Evolutionary conservation across 805 yeast species (phyloP).

Genomic region (Wickerhamomyces rabaulensis): DNA sequence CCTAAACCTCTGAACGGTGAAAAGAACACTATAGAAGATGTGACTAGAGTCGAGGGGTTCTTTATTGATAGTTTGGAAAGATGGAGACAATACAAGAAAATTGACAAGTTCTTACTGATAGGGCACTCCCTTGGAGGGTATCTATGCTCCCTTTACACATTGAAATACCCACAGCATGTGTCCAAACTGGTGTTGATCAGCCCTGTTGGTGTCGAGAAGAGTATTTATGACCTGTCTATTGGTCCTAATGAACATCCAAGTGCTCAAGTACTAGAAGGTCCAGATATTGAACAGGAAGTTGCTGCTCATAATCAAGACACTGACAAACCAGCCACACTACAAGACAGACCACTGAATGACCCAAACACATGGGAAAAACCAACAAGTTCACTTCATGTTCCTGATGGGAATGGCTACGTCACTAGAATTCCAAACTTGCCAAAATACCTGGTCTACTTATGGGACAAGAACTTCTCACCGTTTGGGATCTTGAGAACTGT

Average conservation of each 20-base stretch:
- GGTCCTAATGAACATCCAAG: neutral
- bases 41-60: conserved; percentile 27
- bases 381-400: conserved; percentile 20
- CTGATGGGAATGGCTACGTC: conserved; percentile 29
- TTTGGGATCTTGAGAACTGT: conserved; percentile 41
- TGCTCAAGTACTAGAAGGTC: conserved; percentile 16
- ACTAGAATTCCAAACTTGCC: conserved; percentile 30
- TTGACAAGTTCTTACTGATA: conserved; percentile 50
- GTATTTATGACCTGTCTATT: conserved; percentile 28
- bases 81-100: conserved; percentile 46
- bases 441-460: conserved; percentile 34
- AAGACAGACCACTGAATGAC: neutral
- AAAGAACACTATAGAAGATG: conserved; percentile 22
- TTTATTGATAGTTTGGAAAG: conserved; percentile 46
- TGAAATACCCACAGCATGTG: conserved; percentile 48
- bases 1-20: conserved; percentile 13
- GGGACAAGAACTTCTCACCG: conserved; percentile 54
- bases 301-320: conserved; percentile 16
- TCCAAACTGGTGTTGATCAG: conserved; percentile 50
- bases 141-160: conserved; percentile 52
- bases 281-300: conserved; percentile 29
- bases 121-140: conserved; percentile 77
- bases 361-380: neutral
- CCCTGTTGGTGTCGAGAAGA: conserved; percentile 72
- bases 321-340: conserved; percentile 7